These are phyloP conservation scores for Curvularia spicifera DNA, from an alignment of 2,329 filamentous ascomycete species.

Conservation along the genomic window DNA sequence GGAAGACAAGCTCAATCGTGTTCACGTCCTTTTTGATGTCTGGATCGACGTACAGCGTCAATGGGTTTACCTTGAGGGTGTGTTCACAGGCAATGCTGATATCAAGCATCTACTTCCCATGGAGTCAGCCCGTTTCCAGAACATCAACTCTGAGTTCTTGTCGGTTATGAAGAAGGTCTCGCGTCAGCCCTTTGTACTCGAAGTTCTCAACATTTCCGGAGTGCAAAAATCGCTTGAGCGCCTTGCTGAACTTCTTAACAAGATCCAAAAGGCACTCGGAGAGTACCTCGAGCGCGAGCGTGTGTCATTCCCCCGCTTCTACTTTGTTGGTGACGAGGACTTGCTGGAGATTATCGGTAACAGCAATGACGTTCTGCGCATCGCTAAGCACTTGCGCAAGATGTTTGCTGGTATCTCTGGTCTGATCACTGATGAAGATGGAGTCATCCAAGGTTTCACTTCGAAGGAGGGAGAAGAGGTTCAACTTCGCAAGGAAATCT, in stretches of 20 bases:
- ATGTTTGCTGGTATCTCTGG: conserved; percentile 98
- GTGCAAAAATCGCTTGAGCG: conserved; percentile 96
- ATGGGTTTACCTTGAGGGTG: conserved; percentile 98
- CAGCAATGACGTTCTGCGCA: conserved; percentile 93
- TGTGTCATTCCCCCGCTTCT: conserved; percentile 97
- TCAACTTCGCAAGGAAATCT: conserved; percentile 86
- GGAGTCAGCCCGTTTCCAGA: conserved; percentile 95
- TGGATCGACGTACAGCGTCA: conserved; percentile 99
- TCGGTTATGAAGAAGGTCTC: conserved; percentile 99
- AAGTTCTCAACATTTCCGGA: conserved; percentile 93
- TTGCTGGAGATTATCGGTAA: conserved; percentile 99
- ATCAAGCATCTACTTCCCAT: conserved; percentile 98
- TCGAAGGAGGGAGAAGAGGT: conserved; percentile 96
- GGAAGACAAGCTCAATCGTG: conserved; percentile 97
- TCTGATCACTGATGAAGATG: conserved; percentile 87
- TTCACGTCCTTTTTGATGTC: conserved; percentile 97
- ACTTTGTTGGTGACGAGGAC: conserved; percentile 99
- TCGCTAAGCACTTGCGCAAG: conserved; percentile 99
- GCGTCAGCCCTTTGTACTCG: conserved; percentile 92
- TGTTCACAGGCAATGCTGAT: conserved; percentile 97
- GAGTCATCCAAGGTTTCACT: conserved; percentile 86
- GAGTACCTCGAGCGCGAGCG: conserved; percentile 98
- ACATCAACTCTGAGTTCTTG: conserved; percentile 99
- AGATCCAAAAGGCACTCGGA: conserved; percentile 97
- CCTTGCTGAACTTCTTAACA: conserved; percentile 94